phyloP scores from a whole-genome alignment of 192 early-diverging fungal genomes.

The Entophlyctis luteolus region DNA sequence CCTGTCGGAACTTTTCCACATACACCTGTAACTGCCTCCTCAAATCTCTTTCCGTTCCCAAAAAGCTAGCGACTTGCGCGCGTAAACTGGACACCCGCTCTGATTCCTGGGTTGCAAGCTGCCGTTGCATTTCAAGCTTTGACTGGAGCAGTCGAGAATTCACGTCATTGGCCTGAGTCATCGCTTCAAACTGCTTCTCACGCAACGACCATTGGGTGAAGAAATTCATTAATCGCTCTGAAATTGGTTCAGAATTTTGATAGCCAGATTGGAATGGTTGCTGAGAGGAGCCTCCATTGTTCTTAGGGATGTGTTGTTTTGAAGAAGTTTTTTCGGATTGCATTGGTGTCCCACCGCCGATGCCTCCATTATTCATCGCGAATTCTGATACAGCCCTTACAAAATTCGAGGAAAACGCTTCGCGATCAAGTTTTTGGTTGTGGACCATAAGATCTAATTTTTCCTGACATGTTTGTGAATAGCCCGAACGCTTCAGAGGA shows the following conservation, averaged over 20 bases:
- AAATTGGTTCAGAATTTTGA: too few relatives aligned
- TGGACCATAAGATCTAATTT: slow-evolving; percentile 45
- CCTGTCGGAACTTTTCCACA: slow-evolving; percentile 61
- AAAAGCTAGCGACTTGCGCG: slow-evolving; percentile 45
- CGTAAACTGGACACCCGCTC: slow-evolving; percentile 35
- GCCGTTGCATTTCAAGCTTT: slow-evolving; percentile 49
- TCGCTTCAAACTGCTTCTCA: slow-evolving; percentile 60
- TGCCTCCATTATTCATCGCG: slow-evolving; percentile 37
- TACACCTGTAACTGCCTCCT: slow-evolving; percentile 55
- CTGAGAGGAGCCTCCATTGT: too few relatives aligned
- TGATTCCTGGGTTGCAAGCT: slow-evolving; percentile 37
- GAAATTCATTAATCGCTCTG: slow-evolving; percentile 57
- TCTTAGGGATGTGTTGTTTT: too few relatives aligned
- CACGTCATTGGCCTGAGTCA: slow-evolving; percentile 52
- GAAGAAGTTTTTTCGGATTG: slow-evolving; percentile 10
- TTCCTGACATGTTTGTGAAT: too few relatives aligned
- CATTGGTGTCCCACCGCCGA: slow-evolving; percentile 3
- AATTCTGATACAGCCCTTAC: slow-evolving; percentile 57
- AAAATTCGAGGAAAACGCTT: slow-evolving; percentile 57
- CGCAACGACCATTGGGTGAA: slow-evolving; percentile 58
- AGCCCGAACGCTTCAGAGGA: not conserved
- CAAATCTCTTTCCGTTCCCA: slow-evolving; percentile 56
- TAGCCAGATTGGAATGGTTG: slow-evolving; percentile 30
- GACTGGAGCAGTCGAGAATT: slow-evolving; percentile 58
- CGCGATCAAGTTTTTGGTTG: slow-evolving; percentile 51